Evolutionary conservation across 495 filamentous ascomycete genomes (phyloP).

Genomic region (Thermochaetoides thermophila): DNA sequence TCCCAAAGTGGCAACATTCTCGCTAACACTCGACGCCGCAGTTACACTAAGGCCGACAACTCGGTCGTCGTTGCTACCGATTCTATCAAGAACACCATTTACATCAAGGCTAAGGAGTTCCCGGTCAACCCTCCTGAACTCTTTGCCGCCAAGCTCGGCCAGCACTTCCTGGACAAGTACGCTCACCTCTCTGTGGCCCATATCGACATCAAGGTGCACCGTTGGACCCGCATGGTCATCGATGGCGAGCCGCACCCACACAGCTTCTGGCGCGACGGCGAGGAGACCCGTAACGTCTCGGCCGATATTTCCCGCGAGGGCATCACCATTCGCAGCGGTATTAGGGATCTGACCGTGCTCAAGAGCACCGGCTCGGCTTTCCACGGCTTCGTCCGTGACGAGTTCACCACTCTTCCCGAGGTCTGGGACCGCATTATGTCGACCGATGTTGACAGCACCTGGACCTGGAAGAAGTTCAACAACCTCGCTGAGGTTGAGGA

Average conservation of each 20-base stretch:
- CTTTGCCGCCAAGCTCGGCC: slow-evolving; percentile 67
- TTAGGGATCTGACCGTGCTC: slow-evolving; percentile 69
- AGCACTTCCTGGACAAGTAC: slow-evolving; percentile 82
- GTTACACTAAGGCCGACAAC: slow-evolving; percentile 90
- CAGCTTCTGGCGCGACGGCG: slow-evolving; percentile 80
- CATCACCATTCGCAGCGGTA: slow-evolving; percentile 55
- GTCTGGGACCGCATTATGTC: slow-evolving; percentile 89
- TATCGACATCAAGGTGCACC: slow-evolving; percentile 66
- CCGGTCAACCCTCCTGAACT: slow-evolving; percentile 88
- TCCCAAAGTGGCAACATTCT: slow-evolving; percentile 4
- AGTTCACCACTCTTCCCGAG: slow-evolving; percentile 81
- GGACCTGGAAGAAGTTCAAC: slow-evolving; percentile 66
- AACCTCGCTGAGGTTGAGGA: slow-evolving; percentile 52
- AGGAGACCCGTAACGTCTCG: slow-evolving; percentile 70
- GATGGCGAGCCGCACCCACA: slow-evolving; percentile 92
- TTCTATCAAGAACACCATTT: slow-evolving; percentile 95
- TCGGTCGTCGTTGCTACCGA: slow-evolving; percentile 91
- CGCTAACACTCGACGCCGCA: slow-evolving; percentile 16
- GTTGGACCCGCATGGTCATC: slow-evolving; percentile 81
- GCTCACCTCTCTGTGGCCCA: slow-evolving; percentile 71
- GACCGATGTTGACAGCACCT: slow-evolving; percentile 75
- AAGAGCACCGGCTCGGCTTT: slow-evolving; percentile 97
- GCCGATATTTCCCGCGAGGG: slow-evolving; percentile 41
- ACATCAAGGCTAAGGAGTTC: slow-evolving; percentile 84
- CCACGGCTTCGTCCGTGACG: slow-evolving; percentile 83